Percentiles rank a stretch among this genome's conserved stretches.
phyloP scores from a whole-genome alignment of 2,329 filamentous ascomycete genomes.

The Diaporthe velutina region DNA sequence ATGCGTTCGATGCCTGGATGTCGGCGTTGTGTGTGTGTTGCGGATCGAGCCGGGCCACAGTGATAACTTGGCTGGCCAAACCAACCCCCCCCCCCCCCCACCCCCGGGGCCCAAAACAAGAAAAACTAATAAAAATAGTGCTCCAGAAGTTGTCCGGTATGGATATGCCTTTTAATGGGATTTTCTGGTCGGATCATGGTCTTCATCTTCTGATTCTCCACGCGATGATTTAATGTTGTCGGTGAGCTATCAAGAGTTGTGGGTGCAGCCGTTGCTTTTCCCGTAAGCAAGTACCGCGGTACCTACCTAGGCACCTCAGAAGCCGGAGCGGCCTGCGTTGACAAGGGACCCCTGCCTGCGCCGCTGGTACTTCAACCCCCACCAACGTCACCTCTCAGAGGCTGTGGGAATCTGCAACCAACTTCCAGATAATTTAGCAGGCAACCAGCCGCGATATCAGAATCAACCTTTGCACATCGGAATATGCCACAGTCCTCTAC shows the following conservation, averaged over 20 bases:
- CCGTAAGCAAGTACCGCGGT: neutral
- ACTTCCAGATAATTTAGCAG: neutral
- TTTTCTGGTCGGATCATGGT: neutral
- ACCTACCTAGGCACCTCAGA: too few relatives aligned
- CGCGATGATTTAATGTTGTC: neutral
- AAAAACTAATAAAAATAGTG: too few relatives aligned
- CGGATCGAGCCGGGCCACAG: neutral
- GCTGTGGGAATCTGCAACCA: neutral
- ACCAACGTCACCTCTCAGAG: constrained; percentile 23
- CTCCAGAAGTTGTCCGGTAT: neutral
- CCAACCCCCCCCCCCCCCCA: too few relatives aligned
- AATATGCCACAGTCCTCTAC: constrained; percentile 5
- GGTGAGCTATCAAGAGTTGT: neutral
- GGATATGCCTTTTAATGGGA: neutral
- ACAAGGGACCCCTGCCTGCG: constrained; percentile 6
- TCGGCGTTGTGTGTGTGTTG: neutral
- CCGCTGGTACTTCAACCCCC: neutral
- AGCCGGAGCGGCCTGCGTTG: neutral
- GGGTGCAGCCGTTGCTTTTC: neutral
- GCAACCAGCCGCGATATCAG: neutral
- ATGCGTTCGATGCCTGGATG: neutral
- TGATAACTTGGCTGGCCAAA: too few relatives aligned
- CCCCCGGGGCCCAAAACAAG: too few relatives aligned
- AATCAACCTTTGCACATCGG: neutral
- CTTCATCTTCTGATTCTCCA: neutral